Base-by-base conservation (phyloP, 2,329 filamentous ascomycete genomes). In the Venturia effusa region DNA sequence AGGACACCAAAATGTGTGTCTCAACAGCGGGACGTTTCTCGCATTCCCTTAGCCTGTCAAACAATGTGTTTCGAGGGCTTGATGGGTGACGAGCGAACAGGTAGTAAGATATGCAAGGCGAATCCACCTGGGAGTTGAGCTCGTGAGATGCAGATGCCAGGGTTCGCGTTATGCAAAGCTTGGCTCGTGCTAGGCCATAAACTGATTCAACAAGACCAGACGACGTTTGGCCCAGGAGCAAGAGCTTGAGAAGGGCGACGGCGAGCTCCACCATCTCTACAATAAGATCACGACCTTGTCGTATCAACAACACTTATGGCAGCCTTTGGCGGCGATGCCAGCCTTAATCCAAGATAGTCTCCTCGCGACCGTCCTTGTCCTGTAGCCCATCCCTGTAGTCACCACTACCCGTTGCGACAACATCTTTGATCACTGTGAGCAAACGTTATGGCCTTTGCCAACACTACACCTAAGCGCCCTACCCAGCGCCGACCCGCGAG, bases 381-480 rank as follows among this genome's bases (percentile, higher is more conserved):
- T 57, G 30, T 57, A 57, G 51, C n/a, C n/a, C 51, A 34, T 34
- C 15, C 30, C 51, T 32, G 51, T 57, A 57, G 51, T 57, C 27
- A 57, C 30, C 30, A 34, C 51, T 57, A 60, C 37, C n/a, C 22
- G 30, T 43, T 60, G 59, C 59, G 59, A 40, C 59, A 60, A 37
- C 40, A 27, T 10, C 59, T 27, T 60, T 22, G 32, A 30, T 37
- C n/a, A 27, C 22, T 43, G 34, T 27, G 40, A 60, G 37, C 30
- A 41, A 39, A 32, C 34, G 34, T 43, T 43, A 60, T 60, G 59
- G 59, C 59, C 40, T 24, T 37, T 40, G 59, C 43, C 19, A 32
- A 40, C 40, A 63, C 41, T 30, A 64, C 64, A 22, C 64, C 64
- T 17, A 57, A 60, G 27, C 51, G 63, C 40, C 40, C 27, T 57